phyloP scores from a whole-genome alignment of 225 moss, liverwort and hornwort genomes.

The Ulota crispa region DNA sequence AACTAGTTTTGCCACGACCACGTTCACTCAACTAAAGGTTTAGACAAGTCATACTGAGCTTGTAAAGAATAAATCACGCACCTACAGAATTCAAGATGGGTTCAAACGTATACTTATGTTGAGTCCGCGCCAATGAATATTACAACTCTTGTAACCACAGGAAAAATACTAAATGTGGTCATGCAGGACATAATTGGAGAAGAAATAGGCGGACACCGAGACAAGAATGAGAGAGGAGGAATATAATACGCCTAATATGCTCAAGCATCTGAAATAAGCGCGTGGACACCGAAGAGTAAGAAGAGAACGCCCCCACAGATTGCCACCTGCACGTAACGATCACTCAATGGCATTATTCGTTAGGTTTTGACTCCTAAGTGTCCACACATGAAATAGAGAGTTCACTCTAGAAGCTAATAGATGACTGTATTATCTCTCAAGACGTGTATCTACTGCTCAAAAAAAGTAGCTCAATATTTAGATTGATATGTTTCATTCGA shows the following conservation, averaged over 20 bases:
- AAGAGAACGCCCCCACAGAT: conserved; percentile 80
- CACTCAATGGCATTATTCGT: not conserved
- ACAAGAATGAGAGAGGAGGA: conserved; percentile 2
- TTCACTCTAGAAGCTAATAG: not conserved
- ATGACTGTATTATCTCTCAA: too few species aligned
- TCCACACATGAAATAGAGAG: not conserved
- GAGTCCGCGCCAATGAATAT: conserved; percentile 9
- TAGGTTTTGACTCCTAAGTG: not conserved
- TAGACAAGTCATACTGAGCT: conserved; percentile 1
- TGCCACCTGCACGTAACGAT: conserved; percentile 60
- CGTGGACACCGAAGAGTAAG: conserved; percentile 76
- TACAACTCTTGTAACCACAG: conserved; percentile 19
- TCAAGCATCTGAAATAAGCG: conserved; percentile 51
- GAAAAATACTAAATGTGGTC: conserved; percentile 16
- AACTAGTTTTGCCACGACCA: conserved; percentile 21
- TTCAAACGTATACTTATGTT: conserved; percentile 19
- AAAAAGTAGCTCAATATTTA: not conserved
- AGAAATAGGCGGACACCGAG: conserved; percentile 4
- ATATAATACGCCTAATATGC: conserved; percentile 25
- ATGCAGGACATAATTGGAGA: conserved; percentile 12
- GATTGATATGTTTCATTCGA: not conserved
- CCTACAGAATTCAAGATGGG: conserved; percentile 19
- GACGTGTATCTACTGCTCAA: not conserved
- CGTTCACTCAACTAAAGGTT: conserved; percentile 15
- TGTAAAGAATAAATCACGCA: conserved; percentile 13